Percentiles rank a stretch among this genome's conserved stretches.
These are phyloP conservation scores for Sarocladium brachiariae DNA, from an alignment of 2,329 filamentous ascomycete genomes.

Conservation along the genomic window DNA sequence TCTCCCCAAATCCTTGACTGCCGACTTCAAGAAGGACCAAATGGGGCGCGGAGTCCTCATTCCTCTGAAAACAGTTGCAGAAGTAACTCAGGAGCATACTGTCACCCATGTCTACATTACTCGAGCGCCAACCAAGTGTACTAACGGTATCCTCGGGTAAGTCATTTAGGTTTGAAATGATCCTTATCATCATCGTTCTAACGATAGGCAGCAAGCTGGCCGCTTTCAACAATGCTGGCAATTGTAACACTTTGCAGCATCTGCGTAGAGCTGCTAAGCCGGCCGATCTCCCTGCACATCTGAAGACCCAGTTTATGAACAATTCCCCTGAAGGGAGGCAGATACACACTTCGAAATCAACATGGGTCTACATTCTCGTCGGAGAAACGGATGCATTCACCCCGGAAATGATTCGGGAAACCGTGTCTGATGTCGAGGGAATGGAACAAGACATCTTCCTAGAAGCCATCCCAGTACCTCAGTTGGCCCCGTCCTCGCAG, in stretches of 20 bases:
- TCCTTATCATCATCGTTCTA: conserved; percentile 11
- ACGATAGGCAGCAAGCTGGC: conserved; percentile 42
- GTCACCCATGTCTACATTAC: conserved; percentile 63
- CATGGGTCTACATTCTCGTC: conserved; percentile 52
- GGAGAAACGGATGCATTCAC: conserved; percentile 45
- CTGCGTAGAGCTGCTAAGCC: conserved; percentile 71
- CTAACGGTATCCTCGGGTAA: conserved; percentile 67
- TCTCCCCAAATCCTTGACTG: conserved; percentile 30
- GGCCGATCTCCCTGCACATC: conserved; percentile 57
- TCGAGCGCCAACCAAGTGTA: conserved; percentile 62
- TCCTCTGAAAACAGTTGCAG: conserved; percentile 58
- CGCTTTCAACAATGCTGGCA: conserved; percentile 50
- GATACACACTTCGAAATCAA: conserved; percentile 53
- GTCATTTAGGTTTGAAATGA: conserved; percentile 23
- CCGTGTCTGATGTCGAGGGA: conserved; percentile 41
- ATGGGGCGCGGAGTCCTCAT: conserved; percentile 45
- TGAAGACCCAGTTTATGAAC: conserved; percentile 57
- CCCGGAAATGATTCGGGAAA: conserved; percentile 43
- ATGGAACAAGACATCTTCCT: conserved; percentile 50
- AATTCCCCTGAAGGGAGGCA: conserved; percentile 46
- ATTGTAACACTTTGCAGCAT: conserved; percentile 60
- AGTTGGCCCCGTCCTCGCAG: conserved; percentile 67
- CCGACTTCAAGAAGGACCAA: conserved; percentile 28
- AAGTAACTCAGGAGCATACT: conserved; percentile 52
- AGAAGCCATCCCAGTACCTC: conserved; percentile 60